Conservation (phyloP, 306 rosid species). For the Quillaja saponaria region DNA sequence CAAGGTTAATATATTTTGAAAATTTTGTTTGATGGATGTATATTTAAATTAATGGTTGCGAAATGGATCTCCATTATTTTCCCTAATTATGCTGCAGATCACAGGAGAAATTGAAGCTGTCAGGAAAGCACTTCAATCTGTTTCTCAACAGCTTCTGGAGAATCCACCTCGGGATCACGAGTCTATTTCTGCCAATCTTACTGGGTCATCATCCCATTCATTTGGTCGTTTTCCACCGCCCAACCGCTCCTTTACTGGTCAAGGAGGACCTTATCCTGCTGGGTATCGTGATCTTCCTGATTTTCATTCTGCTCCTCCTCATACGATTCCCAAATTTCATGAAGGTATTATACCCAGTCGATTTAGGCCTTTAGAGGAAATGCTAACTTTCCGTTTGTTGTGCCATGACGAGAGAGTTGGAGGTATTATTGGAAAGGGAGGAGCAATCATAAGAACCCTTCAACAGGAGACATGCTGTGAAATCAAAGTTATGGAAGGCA, state of each 20-base stretch:
- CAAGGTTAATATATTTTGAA: not conserved
- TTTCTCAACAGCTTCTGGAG: conserved; percentile 72
- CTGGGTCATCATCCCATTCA: conserved; percentile 60
- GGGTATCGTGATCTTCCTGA: conserved; percentile 53
- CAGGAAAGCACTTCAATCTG: conserved; percentile 76
- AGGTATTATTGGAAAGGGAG: conserved; percentile 89
- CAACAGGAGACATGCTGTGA: conserved; percentile 88
- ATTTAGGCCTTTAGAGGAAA: conserved; percentile 57
- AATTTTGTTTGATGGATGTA: conserved; percentile 7
- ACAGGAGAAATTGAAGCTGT: conserved; percentile 73
- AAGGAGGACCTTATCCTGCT: conserved; percentile 47
- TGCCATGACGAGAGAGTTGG: conserved; percentile 86
- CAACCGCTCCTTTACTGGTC: conserved; percentile 46
- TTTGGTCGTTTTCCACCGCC: conserved; percentile 42
- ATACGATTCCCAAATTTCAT: conserved; percentile 53
- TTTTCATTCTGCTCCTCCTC: conserved; percentile 51
- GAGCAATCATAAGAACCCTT: conserved; percentile 59
- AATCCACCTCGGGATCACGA: conserved; percentile 63
- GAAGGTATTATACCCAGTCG: conserved; percentile 68
- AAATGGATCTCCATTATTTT: conserved; percentile 12
- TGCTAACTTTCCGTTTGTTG: conserved; percentile 68
- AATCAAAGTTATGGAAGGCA: conserved; percentile 71
- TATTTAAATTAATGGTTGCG: not conserved
- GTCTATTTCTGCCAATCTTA: conserved; percentile 34
- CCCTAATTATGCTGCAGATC: conserved; percentile 52